Base-by-base conservation (phyloP, 2,329 filamentous ascomycete genomes). In the Phoma sp. region DNA sequence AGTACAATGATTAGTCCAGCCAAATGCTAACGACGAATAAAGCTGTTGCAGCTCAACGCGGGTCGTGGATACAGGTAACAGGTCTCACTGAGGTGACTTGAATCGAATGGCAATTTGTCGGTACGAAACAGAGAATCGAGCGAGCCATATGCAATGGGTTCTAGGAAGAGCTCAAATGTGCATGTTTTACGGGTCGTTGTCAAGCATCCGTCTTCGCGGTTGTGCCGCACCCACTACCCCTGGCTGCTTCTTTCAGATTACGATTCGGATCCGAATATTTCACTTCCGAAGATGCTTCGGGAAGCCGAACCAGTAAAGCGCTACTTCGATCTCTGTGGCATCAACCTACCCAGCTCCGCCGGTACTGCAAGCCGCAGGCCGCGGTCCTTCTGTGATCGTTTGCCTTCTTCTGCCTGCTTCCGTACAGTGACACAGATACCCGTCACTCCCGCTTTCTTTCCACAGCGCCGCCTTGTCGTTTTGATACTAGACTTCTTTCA, bases 181-280 rank as follows among this genome's bases (percentile, higher is more conserved):
- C 20, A 42, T 53, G 46, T 53, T 38, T 42, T 37, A 49, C 57
- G 48, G 55, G 28, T 52, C 55, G 58, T 54, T 61, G 53, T 52
- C 43, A 43, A 29, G 26, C 28, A 42, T 53, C 51, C 53, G 47
- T 50, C 29, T 15, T 53, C 37, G n/a, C 47, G 50, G 52, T 53
- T 39, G 53, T 47, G 51, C n/a, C n/a, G 59, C 57, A 56, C 51
- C 30, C 54, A 34, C 40, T 36, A 9, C 36, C 7, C 12, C 29
- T 28, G 38, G 26, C n/a, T 15, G 11, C 25, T 15, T 15, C 18
- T 55, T 56, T 38, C 48, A 28, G 36, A 26, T 42, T 43, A 47
- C 49, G 53, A 53, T 53, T 50, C n/a, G 23, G 21, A 10, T 17
- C 28, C 54, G 52, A 47, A 52, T 39, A 40, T 39, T 28, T 25